These are phyloP conservation scores for Diversispora epigaea DNA, from an alignment of 192 early-diverging fungal species.

Conservation along the genomic window DNA sequence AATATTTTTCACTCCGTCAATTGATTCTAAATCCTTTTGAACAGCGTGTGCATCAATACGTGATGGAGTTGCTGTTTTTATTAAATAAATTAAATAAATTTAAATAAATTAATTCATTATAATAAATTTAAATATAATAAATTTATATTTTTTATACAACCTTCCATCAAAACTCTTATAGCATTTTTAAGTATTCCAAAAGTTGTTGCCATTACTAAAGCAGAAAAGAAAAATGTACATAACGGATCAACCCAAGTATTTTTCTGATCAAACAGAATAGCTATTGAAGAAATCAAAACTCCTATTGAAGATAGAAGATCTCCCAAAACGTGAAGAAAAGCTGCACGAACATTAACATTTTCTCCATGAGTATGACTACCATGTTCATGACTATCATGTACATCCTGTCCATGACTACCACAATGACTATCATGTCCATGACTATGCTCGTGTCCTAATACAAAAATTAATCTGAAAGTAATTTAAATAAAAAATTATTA, in stretches of 20 bases:
- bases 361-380: conserved; percentile 34
- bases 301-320: conserved; percentile 81
- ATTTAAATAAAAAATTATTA: background rate
- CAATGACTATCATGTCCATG: conserved; percentile 38
- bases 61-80: conserved; percentile 21
- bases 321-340: conserved; percentile 76
- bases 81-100: background rate
- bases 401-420: conserved; percentile 43
- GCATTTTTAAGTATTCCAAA: conserved; percentile 63
- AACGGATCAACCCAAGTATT: conserved; percentile 71
- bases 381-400: background rate
- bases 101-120: background rate
- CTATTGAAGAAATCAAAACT: conserved; percentile 72
- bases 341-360: conserved; percentile 71
- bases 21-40: conserved; percentile 8
- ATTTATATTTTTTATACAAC: conserved; percentile 33
- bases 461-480: conserved; percentile 48
- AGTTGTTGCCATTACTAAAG: conserved; percentile 73
- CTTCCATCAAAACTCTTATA: conserved; percentile 73
- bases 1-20: conserved; percentile 24
- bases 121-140: background rate
- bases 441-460: conserved; percentile 45
- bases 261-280: conserved; percentile 60
- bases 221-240: conserved; percentile 80
- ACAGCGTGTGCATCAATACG: conserved; percentile 19